A percentile compares a stretch with the other conserved stretches of the same genome.
These are phyloP conservation scores for Magnolia sinica DNA, from an alignment of 164 flowering plant species.

Conservation along the genomic window DNA sequence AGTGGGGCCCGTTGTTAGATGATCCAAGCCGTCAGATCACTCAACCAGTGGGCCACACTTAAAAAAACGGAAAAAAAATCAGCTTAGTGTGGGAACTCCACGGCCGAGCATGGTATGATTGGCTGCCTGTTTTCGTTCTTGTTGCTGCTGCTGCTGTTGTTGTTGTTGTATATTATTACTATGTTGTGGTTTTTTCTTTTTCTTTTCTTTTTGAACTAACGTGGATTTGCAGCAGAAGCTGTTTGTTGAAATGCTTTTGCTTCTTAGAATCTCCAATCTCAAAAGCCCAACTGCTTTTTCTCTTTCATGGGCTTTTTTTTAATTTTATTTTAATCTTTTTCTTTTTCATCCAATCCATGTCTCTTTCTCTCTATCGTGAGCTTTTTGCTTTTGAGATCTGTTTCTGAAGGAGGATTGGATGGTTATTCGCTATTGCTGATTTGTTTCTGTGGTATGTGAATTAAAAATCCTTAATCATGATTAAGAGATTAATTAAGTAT, in stretches of 20 bases:
- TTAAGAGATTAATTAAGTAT: too few species aligned
- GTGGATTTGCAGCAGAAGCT: background rate
- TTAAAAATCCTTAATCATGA: background rate
- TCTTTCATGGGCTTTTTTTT: too few species aligned
- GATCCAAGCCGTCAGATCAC: background rate
- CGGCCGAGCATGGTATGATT: too few species aligned
- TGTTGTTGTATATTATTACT: too few species aligned
- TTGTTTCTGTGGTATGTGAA: too few species aligned
- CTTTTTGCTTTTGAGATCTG: constrained; percentile 2
- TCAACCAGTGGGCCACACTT: too few species aligned
- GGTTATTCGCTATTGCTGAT: background rate
- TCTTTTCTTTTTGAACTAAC: background rate
- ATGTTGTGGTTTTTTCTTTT: too few species aligned
- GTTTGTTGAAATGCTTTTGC: background rate
- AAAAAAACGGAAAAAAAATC: too few species aligned
- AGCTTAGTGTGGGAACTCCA: too few species aligned
- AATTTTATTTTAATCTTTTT: too few species aligned
- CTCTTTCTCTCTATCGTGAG: background rate
- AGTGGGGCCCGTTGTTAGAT: background rate
- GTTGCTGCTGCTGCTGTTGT: too few species aligned
- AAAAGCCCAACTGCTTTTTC: background rate
- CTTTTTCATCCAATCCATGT: background rate
- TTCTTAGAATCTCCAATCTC: background rate
- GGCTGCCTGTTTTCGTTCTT: too few species aligned
- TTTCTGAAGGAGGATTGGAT: background rate